Evolutionary conservation across 164 flowering plant genomes (phyloP).

Genomic region (Vitis rotundifolia): DNA sequence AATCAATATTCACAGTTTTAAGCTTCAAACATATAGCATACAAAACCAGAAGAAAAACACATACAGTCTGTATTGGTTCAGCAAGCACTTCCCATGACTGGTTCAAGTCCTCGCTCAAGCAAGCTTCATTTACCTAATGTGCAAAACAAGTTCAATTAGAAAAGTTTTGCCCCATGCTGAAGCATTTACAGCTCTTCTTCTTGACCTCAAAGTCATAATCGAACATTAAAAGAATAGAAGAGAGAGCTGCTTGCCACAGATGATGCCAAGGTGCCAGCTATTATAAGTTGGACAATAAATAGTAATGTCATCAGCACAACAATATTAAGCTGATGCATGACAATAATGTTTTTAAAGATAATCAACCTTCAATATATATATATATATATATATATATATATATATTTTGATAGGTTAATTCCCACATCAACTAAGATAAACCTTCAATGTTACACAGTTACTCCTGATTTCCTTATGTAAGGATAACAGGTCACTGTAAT

Average conservation of each 20-base stretch:
- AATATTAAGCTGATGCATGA: background rate
- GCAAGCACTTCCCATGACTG: slow-evolving; percentile 96
- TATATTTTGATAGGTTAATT: too few relatives aligned
- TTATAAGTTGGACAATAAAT: background rate
- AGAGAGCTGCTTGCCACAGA: background rate
- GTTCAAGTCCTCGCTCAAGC: slow-evolving; percentile 73
- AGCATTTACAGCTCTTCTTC: background rate
- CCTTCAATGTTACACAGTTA: background rate
- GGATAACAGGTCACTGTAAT: background rate
- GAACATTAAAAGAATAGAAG: background rate
- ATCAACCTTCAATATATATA: background rate
- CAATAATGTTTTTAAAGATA: background rate
- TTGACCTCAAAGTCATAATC: background rate
- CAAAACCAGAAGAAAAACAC: slow-evolving; percentile 19
- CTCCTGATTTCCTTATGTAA: too few relatives aligned
- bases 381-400: background rate
- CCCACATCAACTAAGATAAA: background rate
- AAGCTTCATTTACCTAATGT: slow-evolving; percentile 76
- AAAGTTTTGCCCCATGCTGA: background rate
- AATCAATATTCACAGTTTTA: background rate
- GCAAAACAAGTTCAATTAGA: background rate
- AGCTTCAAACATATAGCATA: too few relatives aligned
- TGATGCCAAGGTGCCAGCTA: background rate
- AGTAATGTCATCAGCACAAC: background rate
- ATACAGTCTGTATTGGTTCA: slow-evolving; percentile 96